Evolutionary conservation across 805 yeast genomes (phyloP), one percentile per base, ranked within the genome.

Genomic region (Ogataea allantospora): DNA sequence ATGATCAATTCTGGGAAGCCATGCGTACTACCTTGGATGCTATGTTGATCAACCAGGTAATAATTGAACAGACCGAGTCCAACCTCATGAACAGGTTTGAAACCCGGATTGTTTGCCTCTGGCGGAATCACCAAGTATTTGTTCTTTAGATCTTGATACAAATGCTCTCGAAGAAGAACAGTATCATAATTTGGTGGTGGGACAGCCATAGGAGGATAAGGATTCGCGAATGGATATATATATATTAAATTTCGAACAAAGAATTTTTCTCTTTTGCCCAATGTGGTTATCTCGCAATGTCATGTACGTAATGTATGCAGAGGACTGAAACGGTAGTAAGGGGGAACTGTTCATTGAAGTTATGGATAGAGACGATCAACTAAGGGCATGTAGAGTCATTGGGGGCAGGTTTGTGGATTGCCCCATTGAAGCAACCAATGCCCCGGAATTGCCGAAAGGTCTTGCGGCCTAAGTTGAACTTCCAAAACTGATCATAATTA

Each of bases 181-280:
- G 60, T 38, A 37, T 63, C 66, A 43, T 55, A 50, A 13, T 55
- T 49, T 6, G 65, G 57, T 5, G 55, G 50, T 11, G 67, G 66
- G 11, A 61, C 50, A 9, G 57, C 50, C 65, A 60, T 61, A 17
- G n/a, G 33, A 24, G 16, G 15, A 13, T 8, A 15, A 19, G 15
- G 24, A 12, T 7, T 13, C 12, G 10, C 8, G 15, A 23, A 29
- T n/a, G 27, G 29, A 29, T 29, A 23, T 21, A 23, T 30, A 30
- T 10, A 11, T 12, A 24, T 24, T 11, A 7, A 12, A 8, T 18
- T 18, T 17, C 16, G 14, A 17, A 18, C 21, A 29, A 17, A 29
- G 16, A 18, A 27, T 10, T 18, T 29, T 29, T 27, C 20, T n/a
- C 7, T 11, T 11, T 29, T 29, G 22, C 32, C 32, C 12, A 29